Base-by-base conservation (phyloP, 2,329 filamentous ascomycete species). In the Colletotrichum plurivorum region DNA sequence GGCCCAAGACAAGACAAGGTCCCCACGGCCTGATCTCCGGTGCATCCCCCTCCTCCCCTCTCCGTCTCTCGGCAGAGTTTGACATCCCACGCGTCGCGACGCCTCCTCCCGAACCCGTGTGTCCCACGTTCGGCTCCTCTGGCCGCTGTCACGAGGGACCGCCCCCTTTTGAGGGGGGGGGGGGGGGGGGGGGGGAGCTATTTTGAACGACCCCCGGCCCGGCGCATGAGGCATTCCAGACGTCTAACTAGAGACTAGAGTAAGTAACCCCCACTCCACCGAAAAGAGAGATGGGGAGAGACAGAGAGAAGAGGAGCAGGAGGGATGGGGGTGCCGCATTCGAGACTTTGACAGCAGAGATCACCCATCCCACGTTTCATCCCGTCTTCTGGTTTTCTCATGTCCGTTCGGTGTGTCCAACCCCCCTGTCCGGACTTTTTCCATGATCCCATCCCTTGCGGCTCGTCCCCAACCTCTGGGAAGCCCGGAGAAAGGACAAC, bases 361-460 rank as follows among this genome's bases (percentile, higher is more conserved):
- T 68, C 46, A 41, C 54, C 48, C 20, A 39, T 53, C 46, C 59
- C 53, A 59, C 61, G 61, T 65, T 64, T 65, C 66, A 59, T 65
- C 61, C 61, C 66, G 41, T 54, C 13, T 68, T 39, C 51, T n/a
- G 52, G 43, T 43, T 13, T 45, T 20, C 20, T 25, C 39, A 18
- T 58, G 53, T 45, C 20, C 36, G 59, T 36, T 31, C 54, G 16
- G 36, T 46, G 25, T 27, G 54, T 39, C 43, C 48, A 48, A 39
- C 48, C 6, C 56, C 16, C 39, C 9, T 18, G 27, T n/a, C 46
- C 15, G 12, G 46, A 52, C 18, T 22, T 36, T 36, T 36, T 9
- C 31, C 31, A 36, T 36, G 9, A 36, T 10, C 41, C 41, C 16
- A 43, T 43, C 41, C 41, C 46, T 39, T 63, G 41, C 8, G 52